A percentile compares a stretch with the other conserved stretches of the same genome.
phyloP scores from a whole-genome alignment of 1,284 basidiomycete genomes.

The Apiotrichum sp. region DNA sequence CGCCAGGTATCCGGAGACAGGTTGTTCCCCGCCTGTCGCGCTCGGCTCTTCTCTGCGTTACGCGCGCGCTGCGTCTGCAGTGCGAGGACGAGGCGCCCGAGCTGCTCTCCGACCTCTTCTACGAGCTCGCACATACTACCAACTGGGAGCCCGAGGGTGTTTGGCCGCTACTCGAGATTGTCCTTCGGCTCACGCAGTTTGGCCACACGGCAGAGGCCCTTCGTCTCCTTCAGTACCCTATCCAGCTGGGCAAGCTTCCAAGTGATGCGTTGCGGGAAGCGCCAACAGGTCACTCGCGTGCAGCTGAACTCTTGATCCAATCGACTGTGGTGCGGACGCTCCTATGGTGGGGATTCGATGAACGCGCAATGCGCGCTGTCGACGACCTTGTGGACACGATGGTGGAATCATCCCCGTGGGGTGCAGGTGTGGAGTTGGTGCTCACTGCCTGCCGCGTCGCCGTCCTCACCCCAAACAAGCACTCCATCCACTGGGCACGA shows the following conservation, averaged over 20 bases:
- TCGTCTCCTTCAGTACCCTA: conserved; percentile 18
- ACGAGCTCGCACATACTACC: conserved; percentile 12
- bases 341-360: conserved; percentile 13
- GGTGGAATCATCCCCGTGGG: background rate
- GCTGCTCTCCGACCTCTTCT: conserved; percentile 15
- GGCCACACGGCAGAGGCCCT: conserved; percentile 11
- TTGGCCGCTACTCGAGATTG: conserved; percentile 20
- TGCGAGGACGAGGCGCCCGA: conserved; percentile 4
- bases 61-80: conserved; percentile 4
- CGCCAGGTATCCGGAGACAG: conserved; percentile 5
- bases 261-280: conserved; percentile 6
- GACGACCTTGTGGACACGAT: conserved; percentile 18
- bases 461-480: background rate
- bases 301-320: conserved; percentile 17
- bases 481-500: conserved; percentile 3
- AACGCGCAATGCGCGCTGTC: conserved; percentile 7
- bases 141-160: conserved; percentile 11
- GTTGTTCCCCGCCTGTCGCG: conserved; percentile 4
- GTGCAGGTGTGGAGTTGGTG: conserved; percentile 8
- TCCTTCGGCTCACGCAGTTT: conserved; percentile 11
- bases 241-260: conserved; percentile 19
- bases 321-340: conserved; percentile 10
- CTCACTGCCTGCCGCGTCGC: conserved; percentile 7
- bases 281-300: conserved; percentile 8
- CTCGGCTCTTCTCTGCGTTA: conserved; percentile 1